Evolutionary conservation across 768 basidiomycete genomes (phyloP), one percentile per base, ranked within the genome.

Genomic region (Boletus coccyginus): DNA sequence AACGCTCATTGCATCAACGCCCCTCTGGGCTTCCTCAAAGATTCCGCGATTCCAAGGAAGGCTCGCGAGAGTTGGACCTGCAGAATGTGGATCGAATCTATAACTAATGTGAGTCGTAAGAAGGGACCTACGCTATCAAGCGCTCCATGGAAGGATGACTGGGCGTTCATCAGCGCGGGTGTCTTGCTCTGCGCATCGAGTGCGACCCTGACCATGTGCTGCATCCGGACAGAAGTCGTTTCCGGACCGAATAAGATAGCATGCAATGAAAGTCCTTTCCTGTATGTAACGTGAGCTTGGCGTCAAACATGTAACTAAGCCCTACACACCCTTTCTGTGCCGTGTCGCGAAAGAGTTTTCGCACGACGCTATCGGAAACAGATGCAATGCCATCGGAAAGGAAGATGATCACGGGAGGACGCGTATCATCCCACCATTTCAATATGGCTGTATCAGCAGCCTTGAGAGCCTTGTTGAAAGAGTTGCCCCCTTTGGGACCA

Each of bases 1-100:
- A 21, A 21, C 21, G 21, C 21, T 21, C 21, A 21, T 21, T 21
- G 21, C 21, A 21, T 21, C 21, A 21, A 21, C 21, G 21, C 72
- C 7, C 79, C 82, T 59, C 83, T 69, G 11, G 82, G 76, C 56
- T 77, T 83, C 63, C 73, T 76, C 69, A 84, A 63, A 0, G 83
- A 82, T 53, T 82, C 80, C 0, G 84, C 83, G 46, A 84, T 76
- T 19, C 78, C 76, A 31, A 83, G 68, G 76, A 85, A 85, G 7
- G 83, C 78, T 47, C 79, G 70, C 1, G 82, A 77, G 12, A 84
- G 71, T 54, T 74, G 75, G 31, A 83, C 73, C 83, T 84, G 56
- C n/a, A 33, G 24, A 31, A 55, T 3, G 12, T 31, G 9, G 19
- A 48, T 58, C 44, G 2, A 42, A 19, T 2, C 6, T 6, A 45